phyloP scores from a whole-genome alignment of 192 early-diverging fungal species.

The Rhizoclosmatium sp. region DNA sequence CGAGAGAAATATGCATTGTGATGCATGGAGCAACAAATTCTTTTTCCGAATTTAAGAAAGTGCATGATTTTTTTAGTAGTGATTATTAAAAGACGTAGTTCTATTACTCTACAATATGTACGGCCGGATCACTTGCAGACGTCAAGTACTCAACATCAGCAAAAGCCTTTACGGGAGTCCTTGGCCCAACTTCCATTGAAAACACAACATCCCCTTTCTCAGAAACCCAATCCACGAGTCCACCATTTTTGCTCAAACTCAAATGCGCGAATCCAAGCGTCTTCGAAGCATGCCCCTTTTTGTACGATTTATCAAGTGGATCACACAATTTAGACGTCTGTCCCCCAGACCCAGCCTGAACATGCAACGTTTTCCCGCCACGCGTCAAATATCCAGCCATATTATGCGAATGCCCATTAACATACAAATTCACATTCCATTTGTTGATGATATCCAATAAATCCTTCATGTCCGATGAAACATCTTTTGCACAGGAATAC shows the following conservation, averaged over 20 bases:
- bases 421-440: slow-evolving; percentile 22
- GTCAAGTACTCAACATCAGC: too few species aligned
- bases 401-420: slow-evolving; percentile 33
- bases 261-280: slow-evolving; percentile 27
- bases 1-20: too few species aligned
- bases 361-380: slow-evolving; percentile 2
- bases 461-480: not conserved
- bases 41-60: too few species aligned
- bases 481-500: slow-evolving; percentile 23
- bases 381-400: slow-evolving; percentile 15
- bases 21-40: too few species aligned
- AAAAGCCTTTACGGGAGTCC: not conserved
- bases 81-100: too few species aligned
- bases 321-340: slow-evolving; percentile 1
- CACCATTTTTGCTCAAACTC: not conserved
- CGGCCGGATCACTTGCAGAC: too few species aligned
- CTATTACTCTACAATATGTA: too few species aligned
- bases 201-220: not conserved
- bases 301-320: not conserved
- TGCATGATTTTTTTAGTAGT: too few species aligned
- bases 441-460: slow-evolving; percentile 16
- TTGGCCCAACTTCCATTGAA: not conserved
- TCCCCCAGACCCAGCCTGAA: slow-evolving; percentile 34
- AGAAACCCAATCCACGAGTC: slow-evolving; percentile 7
- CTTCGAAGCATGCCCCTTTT: slow-evolving; percentile 7